Base-by-base conservation (phyloP, 148 eudicot species). In the Amaranthus palmeri region DNA sequence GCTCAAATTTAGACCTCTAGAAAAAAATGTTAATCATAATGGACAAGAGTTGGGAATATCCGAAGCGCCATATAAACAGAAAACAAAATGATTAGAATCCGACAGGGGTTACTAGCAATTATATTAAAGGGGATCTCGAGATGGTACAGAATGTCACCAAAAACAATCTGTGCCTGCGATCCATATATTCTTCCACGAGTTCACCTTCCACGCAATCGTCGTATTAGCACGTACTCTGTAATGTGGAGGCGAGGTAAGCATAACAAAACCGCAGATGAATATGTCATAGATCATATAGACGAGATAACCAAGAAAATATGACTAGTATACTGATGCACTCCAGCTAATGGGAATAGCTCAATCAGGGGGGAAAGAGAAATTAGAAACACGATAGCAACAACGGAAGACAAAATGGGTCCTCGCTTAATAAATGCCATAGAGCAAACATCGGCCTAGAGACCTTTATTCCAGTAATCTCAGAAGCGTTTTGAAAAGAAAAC, bases 201-300 rank as follows among this genome's bases (percentile, higher is more conserved):
- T 79, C 83, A 72, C 83, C 86, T 68, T 64, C 77, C 69, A 65
- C 68, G 47, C 63, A 61, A 78, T 67, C 76, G 70, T 74, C 58
- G 25, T 56, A 25, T 64, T 62, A 74, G 15, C 78, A 75, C 65
- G 78, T 72, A 80, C 76, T 83, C 87, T 83, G 83, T 79, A 68
- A 79, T 74, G 75, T 47, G 42, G 67, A 55, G 36, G 56, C 54
- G 54, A 62, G 67, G 70, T 76, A 44, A 7, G 57, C 63, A 69
- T 7, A 52, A 55, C 58, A 2, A 65, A 50, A 58, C 49, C 10
- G 47, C 7, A 59, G 10, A 63, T 10, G 49, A 68, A 14, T 57
- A 15, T 42, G 14, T 60, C 72, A 50, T 72, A n/a, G 44, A 63
- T 15, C 36, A 25, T 25, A 25, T 25, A 25, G 36, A 25, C 36